Conservation (phyloP, 768 basidiomycete genomes). For the Lactarius hatsudake region DNA sequence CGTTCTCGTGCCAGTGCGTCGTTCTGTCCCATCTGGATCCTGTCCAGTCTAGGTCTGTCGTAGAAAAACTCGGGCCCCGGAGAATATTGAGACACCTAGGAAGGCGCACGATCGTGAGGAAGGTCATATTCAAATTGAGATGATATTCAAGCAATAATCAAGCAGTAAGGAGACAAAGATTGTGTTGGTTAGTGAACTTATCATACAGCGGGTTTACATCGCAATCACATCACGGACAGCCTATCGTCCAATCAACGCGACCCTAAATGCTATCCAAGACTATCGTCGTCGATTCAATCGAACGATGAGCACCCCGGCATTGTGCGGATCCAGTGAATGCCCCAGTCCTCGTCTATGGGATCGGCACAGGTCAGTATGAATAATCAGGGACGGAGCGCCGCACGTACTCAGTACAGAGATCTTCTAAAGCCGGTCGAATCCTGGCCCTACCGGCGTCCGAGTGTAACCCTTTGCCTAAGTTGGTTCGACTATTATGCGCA, state of each 20-base stretch:
- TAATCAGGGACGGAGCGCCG: background rate
- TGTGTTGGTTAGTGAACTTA: background rate
- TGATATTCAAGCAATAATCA: background rate
- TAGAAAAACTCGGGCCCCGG: too few species aligned
- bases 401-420: conserved; percentile 6
- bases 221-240: background rate
- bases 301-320: conserved; percentile 17
- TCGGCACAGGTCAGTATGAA: background rate
- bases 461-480: conserved; percentile 10
- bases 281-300: background rate
- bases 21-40: too few species aligned
- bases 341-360: background rate
- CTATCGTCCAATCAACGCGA: background rate
- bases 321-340: conserved; percentile 8
- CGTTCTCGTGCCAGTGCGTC: too few species aligned
- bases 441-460: conserved; percentile 9
- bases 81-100: too few species aligned
- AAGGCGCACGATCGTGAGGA: too few species aligned
- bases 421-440: conserved; percentile 13
- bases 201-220: background rate
- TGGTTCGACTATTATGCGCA: background rate
- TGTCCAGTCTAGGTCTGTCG: too few species aligned
- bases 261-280: background rate
- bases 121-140: too few species aligned
- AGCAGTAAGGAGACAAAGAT: background rate